Evolutionary conservation across 805 yeast species (phyloP).

Genomic region (Kuraishia ogatae): DNA sequence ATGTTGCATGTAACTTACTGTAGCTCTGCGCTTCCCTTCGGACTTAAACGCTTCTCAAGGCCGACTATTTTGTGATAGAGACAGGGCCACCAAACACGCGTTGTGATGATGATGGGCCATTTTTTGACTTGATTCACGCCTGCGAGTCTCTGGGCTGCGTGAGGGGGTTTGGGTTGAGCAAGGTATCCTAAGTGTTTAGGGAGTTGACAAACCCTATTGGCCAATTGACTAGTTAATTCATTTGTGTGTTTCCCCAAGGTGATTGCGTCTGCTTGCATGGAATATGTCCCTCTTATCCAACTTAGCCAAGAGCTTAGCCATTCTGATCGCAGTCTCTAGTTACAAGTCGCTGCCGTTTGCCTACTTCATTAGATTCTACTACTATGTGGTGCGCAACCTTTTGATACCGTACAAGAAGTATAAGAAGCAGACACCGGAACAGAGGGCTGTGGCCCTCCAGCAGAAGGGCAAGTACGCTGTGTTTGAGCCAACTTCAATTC

Average conservation of each 20-base stretch:
- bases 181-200: too few species aligned
- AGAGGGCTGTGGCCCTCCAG: constrained; percentile 24
- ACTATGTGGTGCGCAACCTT: constrained; percentile 27
- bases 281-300: not conserved
- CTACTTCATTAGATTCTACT: constrained; percentile 56
- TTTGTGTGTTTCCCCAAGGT: too few species aligned
- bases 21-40: not conserved
- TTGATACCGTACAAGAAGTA: constrained; percentile 9
- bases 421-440: constrained; percentile 3
- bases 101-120: too few species aligned
- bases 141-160: too few species aligned
- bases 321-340: constrained; percentile 23
- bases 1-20: not conserved
- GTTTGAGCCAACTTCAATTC: constrained; percentile 34
- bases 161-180: too few species aligned
- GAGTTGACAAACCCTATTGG: too few species aligned
- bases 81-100: too few species aligned
- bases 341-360: constrained; percentile 64
- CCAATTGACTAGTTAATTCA: too few species aligned
- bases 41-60: too few species aligned
- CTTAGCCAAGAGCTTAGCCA: not conserved
- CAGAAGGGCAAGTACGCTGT: constrained; percentile 7
- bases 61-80: too few species aligned
- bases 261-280: too few species aligned
- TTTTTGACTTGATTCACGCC: too few species aligned